A percentile compares a stretch with the other conserved stretches of the same genome.
Evolutionary conservation across 2,329 filamentous ascomycete genomes (phyloP).

Genomic region (Talaromyces pinophilus): DNA sequence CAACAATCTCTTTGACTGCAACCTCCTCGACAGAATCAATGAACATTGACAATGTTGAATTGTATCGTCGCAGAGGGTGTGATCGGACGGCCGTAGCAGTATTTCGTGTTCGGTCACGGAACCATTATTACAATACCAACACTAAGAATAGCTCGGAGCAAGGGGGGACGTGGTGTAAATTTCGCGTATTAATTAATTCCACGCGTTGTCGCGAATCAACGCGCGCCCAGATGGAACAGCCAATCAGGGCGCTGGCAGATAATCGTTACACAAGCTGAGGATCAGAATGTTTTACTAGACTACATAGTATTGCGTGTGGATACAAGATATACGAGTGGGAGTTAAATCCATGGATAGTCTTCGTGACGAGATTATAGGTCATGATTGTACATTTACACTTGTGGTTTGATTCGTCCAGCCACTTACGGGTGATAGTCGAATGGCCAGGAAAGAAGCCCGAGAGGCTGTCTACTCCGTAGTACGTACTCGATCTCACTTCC

Average conservation of each 20-base stretch:
- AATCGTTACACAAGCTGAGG: neutral
- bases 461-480: neutral
- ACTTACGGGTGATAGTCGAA: neutral
- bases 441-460: neutral
- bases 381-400: neutral
- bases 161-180: neutral
- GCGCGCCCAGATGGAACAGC: neutral
- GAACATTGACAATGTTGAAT: neutral
- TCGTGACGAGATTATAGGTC: neutral
- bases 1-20: neutral
- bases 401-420: neutral
- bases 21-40: constrained; percentile 6
- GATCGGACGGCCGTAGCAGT: constrained; percentile 17
- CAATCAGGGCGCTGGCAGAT: neutral
- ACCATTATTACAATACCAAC: neutral
- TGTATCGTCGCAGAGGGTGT: constrained; percentile 21
- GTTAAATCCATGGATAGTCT: neutral
- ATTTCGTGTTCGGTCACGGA: constrained; percentile 11
- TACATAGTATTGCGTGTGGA: neutral
- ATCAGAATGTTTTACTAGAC: neutral
- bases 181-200: constrained; percentile 11
- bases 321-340: neutral
- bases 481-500: neutral
- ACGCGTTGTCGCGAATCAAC: constrained; percentile 6
- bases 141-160: neutral